phyloP scores from a whole-genome alignment of 495 filamentous ascomycete species.

The Lepraria neglecta region DNA sequence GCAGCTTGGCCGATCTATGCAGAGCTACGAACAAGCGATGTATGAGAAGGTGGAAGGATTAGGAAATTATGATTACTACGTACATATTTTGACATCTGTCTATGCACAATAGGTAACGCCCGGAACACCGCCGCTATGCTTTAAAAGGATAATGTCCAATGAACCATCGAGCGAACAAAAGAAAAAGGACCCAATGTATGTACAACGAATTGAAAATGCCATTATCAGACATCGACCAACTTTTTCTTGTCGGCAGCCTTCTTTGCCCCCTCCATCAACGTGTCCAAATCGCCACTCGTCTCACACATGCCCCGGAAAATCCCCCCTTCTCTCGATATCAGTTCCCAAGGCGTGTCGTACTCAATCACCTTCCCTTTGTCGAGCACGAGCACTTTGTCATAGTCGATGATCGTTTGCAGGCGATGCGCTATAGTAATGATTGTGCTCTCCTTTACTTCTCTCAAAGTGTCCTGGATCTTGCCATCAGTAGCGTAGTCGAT shows the following conservation, averaged over 20 bases:
- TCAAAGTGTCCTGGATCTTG: constrained; percentile 94
- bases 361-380: constrained; percentile 86
- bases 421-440: constrained; percentile 98
- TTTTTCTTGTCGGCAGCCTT: constrained; percentile 55
- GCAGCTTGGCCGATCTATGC: too few species aligned
- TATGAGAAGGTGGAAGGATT: too few species aligned
- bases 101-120: neutral
- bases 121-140: constrained; percentile 10
- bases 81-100: too few species aligned
- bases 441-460: constrained; percentile 76
- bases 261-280: constrained; percentile 66
- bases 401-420: constrained; percentile 92
- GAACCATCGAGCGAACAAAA: neutral
- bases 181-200: neutral
- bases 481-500: constrained; percentile 95
- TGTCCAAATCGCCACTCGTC: constrained; percentile 81
- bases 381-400: constrained; percentile 95
- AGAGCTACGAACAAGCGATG: too few species aligned
- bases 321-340: constrained; percentile 61
- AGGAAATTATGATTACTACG: too few species aligned
- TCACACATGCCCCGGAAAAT: constrained; percentile 90
- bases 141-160: neutral
- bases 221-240: constrained; percentile 25
- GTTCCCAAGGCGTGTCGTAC: constrained; percentile 77
- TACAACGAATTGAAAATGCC: neutral